phyloP scores from a whole-genome alignment of 768 basidiomycete species.

The Tephrocybe rancida region DNA sequence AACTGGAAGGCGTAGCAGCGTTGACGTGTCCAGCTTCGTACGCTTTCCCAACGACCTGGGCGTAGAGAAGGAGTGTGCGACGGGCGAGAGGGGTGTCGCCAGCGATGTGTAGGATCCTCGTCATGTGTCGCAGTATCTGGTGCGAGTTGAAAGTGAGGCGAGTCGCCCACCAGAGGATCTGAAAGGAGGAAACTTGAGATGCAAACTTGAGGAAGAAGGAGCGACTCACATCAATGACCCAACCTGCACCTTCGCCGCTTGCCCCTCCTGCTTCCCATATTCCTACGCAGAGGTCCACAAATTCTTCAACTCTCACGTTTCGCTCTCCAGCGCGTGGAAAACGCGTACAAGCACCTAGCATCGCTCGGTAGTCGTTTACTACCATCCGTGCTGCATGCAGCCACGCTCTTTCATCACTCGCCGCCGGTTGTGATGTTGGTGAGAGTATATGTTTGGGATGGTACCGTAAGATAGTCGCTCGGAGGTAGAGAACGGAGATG shows the following conservation, averaged over 20 bases:
- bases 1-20: not conserved
- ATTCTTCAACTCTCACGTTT: conserved; percentile 80
- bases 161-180: conserved; percentile 95
- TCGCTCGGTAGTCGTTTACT: conserved; percentile 69
- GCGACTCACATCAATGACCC: conserved; percentile 77
- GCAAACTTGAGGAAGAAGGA: conserved; percentile 2
- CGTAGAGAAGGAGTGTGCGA: conserved; percentile 79
- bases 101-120: conserved; percentile 64
- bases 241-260: conserved; percentile 62
- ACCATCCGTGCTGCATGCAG: conserved; percentile 62
- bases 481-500: conserved; percentile 70
- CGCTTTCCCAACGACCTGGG: conserved; percentile 83
- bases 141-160: conserved; percentile 93
- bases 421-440: not conserved
- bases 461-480: conserved; percentile 64
- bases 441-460: conserved; percentile 18
- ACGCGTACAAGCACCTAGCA: conserved; percentile 66
- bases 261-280: conserved; percentile 81
- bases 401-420: conserved; percentile 44
- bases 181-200: conserved; percentile 1
- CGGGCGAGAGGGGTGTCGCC: conserved; percentile 66
- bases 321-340: conserved; percentile 85
- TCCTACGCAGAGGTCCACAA: conserved; percentile 78
- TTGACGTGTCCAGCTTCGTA: conserved; percentile 51
- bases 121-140: conserved; percentile 83